These are phyloP conservation scores for Pyrenochaeta sp. DNA, from an alignment of 2,329 filamentous ascomycete species.

Conservation along the genomic window DNA sequence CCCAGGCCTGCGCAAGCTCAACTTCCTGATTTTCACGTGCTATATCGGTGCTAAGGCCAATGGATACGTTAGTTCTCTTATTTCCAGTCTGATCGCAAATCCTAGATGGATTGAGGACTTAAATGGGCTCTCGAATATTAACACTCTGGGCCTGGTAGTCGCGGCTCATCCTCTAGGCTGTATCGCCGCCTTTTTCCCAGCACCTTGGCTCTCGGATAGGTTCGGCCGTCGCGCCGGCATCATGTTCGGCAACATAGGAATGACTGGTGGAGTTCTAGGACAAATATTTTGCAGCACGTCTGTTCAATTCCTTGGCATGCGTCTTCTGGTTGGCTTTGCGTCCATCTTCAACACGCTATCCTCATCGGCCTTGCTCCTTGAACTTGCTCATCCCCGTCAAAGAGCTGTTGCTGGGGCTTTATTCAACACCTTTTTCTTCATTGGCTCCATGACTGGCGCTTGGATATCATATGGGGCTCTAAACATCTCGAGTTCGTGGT, in stretches of 20 bases:
- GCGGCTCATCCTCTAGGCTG: slow-evolving; percentile 24
- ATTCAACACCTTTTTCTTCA: slow-evolving; percentile 26
- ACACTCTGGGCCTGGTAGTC: slow-evolving; percentile 18
- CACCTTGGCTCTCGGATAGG: slow-evolving; percentile 25
- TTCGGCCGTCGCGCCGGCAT: slow-evolving; percentile 22
- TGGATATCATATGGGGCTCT: slow-evolving; percentile 20
- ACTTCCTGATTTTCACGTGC: slow-evolving; percentile 22
- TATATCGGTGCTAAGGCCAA: slow-evolving; percentile 28
- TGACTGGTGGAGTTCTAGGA: slow-evolving; percentile 14
- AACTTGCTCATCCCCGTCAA: slow-evolving; percentile 24
- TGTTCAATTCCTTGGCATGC: slow-evolving; percentile 12
- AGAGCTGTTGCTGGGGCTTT: slow-evolving; percentile 20
- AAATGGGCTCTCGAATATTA: slow-evolving; percentile 9
- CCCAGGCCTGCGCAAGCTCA: slow-evolving; percentile 20
- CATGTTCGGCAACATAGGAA: slow-evolving; percentile 15
- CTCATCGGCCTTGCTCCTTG: slow-evolving; percentile 17
- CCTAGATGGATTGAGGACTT: slow-evolving; percentile 15
- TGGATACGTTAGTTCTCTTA: slow-evolving; percentile 26
- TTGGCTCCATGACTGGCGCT: slow-evolving; percentile 15
- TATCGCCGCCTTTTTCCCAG: slow-evolving; percentile 27
- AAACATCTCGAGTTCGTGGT: slow-evolving; percentile 14
- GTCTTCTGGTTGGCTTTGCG: slow-evolving; percentile 17
- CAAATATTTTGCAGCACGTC: slow-evolving; percentile 16
- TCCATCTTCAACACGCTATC: slow-evolving; percentile 20
- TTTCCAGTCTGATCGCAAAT: slow-evolving; percentile 24